Evolutionary conservation across 163 green algal genomes (phyloP).

Genomic region (Botryococcus braunii): DNA sequence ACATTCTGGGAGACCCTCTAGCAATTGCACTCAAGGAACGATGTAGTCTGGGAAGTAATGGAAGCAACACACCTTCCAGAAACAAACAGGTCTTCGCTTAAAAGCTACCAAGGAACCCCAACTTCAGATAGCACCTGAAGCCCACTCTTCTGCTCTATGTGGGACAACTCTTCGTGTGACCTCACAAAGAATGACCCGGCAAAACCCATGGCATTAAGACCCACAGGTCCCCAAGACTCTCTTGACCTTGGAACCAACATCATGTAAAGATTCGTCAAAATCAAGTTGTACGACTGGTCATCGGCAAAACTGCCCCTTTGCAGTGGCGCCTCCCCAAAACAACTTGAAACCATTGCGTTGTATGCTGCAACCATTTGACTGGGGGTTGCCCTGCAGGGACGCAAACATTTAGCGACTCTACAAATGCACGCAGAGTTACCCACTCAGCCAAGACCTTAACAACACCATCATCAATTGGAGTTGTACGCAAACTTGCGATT

Average conservation of each 20-base stretch:
- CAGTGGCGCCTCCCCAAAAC: not conserved
- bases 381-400: not conserved
- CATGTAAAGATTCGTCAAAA: slow-evolving; percentile 51
- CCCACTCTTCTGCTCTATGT: slow-evolving; percentile 7
- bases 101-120: slow-evolving; percentile 12
- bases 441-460: not conserved
- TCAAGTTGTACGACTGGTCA: slow-evolving; percentile 55
- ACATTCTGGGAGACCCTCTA: too few relatives aligned
- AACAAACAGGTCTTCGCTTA: too few relatives aligned
- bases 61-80: too few relatives aligned
- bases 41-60: too few relatives aligned
- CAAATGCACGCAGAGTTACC: not conserved
- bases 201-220: slow-evolving; percentile 34
- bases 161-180: slow-evolving; percentile 10
- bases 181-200: slow-evolving; percentile 19
- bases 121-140: slow-evolving; percentile 11
- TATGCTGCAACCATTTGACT: not conserved
- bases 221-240: slow-evolving; percentile 35
- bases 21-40: too few relatives aligned
- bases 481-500: too few relatives aligned
- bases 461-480: too few relatives aligned
- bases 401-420: not conserved
- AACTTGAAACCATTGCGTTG: not conserved
- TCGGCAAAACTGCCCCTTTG: not conserved
- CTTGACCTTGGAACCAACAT: slow-evolving; percentile 50